Conservation (phyloP, 495 filamentous ascomycete species). For the Neurospora sp. region DNA sequence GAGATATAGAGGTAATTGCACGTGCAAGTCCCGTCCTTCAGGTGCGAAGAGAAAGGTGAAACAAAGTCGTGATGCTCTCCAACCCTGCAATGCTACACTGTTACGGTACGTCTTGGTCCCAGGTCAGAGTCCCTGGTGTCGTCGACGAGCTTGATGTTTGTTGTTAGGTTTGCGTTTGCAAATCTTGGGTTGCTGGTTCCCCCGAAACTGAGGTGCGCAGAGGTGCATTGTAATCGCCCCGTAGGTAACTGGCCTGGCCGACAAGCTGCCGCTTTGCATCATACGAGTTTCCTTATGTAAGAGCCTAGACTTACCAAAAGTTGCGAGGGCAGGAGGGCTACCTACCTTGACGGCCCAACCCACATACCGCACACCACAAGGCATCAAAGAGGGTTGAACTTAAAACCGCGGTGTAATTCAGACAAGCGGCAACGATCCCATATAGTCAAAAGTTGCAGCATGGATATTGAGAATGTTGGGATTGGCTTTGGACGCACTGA, state of each 20-base stretch:
- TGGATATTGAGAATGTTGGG: neutral
- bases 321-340: neutral
- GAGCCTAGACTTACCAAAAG: neutral
- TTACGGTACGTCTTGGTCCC: neutral
- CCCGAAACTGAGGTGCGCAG: neutral
- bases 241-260: neutral
- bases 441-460: neutral
- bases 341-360: neutral
- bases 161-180: neutral
- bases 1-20: neutral
- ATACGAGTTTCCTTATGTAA: neutral
- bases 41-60: neutral
- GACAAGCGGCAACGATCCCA: neutral
- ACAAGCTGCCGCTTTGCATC: neutral
- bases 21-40: neutral
- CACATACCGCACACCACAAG: neutral
- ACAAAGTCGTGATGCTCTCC: neutral
- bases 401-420: neutral
- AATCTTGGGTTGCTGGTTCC: neutral
- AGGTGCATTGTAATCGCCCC: neutral
- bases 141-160: neutral
- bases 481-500: neutral
- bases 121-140: neutral
- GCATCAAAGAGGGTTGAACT: neutral
- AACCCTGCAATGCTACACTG: neutral